Evolutionary conservation across 2,329 filamentous ascomycete species (phyloP).

Genomic region (Metarhizium guizhouense): DNA sequence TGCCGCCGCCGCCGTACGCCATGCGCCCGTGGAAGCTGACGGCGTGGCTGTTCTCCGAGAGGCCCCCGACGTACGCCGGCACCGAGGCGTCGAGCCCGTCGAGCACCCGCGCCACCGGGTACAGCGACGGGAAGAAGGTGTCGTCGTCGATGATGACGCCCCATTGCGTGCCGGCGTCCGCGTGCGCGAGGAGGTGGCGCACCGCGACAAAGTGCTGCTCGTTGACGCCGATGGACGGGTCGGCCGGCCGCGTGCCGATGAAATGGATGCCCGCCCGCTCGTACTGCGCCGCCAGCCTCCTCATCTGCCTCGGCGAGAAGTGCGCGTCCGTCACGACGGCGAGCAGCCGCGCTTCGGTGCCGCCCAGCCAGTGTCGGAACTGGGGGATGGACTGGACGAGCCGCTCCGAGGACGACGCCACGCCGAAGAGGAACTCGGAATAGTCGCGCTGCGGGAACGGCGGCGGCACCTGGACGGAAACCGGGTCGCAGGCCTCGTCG

Average conservation of each 20-base stretch:
- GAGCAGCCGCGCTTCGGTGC: constrained; percentile 41
- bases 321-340: constrained; percentile 36
- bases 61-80: constrained; percentile 44
- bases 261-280: constrained; percentile 23
- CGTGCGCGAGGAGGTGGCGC: constrained; percentile 35
- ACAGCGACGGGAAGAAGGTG: constrained; percentile 51
- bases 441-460: constrained; percentile 34
- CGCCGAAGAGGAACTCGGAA: constrained; percentile 46
- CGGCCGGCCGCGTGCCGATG: constrained; percentile 23
- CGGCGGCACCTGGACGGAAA: constrained; percentile 37
- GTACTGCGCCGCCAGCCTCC: constrained; percentile 18
- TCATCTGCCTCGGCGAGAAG: constrained; percentile 12
- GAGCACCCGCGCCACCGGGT: constrained; percentile 39
- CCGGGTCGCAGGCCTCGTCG: constrained; percentile 25
- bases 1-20: constrained; percentile 52
- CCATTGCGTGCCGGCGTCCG: constrained; percentile 40
- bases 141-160: constrained; percentile 52
- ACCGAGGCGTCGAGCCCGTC: constrained; percentile 36
- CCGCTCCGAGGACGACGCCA: constrained; percentile 43
- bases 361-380: constrained; percentile 47
- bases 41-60: constrained; percentile 47
- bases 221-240: constrained; percentile 30
- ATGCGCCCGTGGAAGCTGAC: constrained; percentile 46
- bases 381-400: constrained; percentile 39
- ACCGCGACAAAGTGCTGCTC: constrained; percentile 51